Evolutionary conservation across 2,329 filamentous ascomycete genomes (phyloP), one percentile per base, ranked within the genome.

Genomic region (Sarocladium kiliense): DNA sequence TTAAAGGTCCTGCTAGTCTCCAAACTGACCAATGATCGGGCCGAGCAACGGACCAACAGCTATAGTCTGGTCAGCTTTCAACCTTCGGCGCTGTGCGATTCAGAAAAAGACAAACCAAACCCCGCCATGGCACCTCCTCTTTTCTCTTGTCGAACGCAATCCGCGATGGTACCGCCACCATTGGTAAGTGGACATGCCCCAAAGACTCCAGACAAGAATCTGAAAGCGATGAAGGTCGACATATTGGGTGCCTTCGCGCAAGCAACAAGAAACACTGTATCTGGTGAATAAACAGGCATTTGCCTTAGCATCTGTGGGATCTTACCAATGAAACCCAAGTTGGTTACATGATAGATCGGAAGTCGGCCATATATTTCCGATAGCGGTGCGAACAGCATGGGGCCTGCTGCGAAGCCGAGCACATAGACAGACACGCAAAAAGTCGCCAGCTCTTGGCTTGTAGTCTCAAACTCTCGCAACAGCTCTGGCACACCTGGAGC

Each of bases 381-480:
- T 7, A 86, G 56, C 0, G 85, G 84, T 0, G 81, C 82, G 54
- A 82, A 77, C 3, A 87, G 56, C 49, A 80, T 66, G 0, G 84
- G 84, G 0, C 84, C 85, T 26, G 78, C 73, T 2, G 78, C 80
- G 57, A 82, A 83, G 19, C 86, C 86, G 0, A 88, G 71, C 2
- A 89, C 75, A 64, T 86, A 86, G 25, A 88, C 78, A 0, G 84
- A 86, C 1, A 89, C 82, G 55, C 86, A 83, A 51, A 91, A 85
- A 0, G 82, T 77, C 0, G 77, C 79, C 1, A 89, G 72, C 45
- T 78, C 68, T 9, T 67, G 65, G 57, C 75, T 82, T 30, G 67
- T 71, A 3, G 74, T 78, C 26, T 76, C 56, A 63, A 90, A 89
- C 21, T 88, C 84, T 5, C 62, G 54, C 75, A 88, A 80, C 0